Base-by-base conservation (phyloP, 2,329 filamentous ascomycete species). In the Bipolaris sorokiniana region DNA sequence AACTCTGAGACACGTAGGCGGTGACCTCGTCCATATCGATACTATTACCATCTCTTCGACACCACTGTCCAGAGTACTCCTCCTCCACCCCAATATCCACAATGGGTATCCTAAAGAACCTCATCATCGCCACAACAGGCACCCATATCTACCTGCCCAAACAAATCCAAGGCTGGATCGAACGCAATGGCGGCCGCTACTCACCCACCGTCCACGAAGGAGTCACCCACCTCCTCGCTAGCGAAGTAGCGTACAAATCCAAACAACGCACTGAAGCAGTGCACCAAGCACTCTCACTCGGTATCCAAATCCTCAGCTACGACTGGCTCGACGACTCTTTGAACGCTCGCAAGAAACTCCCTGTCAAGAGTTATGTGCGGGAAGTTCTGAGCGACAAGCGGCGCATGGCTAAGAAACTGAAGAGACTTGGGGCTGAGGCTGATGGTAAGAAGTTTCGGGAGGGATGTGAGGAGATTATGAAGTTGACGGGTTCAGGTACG, bases 181-280 rank as follows among this genome's bases (percentile, higher is more conserved):
- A 79, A 3, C 70, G 79, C 3, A 85, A 89, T 56, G 86, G 85
- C 6, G 92, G 90, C 1, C 73, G 55, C 1, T 89, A 87, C 69
- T 76, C 78, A 0, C 71, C 78, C 1, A 76, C 80, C 0, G 76
- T 91, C 16, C 80, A 80, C 23, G 71, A 80, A 0, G 67, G 78
- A 0, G 85, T 89, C 9, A 96, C 92, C 0, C 92, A 96, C 75
- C 78, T 97, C 0, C 81, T 97, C 20, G 85, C 86, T 51, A 86
- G 85, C 0, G 79, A 83, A 48, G 81, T 86, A 33, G 84, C 88
- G 15, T 92, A 86, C 74, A 82, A 83, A 59, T 92, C 86, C 74
- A 82, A 83, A 59, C 75, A 80, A 6, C 67, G 79, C 1, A 72
- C 74, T 57, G 74, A 81, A 18, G 51, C 59, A 44, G 68, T 74